A percentile compares a stretch with the other conserved stretches of the same genome.
phyloP scores from a whole-genome alignment of 1,139 yeast genomes.

The Saccharomyces hybrid region DNA sequence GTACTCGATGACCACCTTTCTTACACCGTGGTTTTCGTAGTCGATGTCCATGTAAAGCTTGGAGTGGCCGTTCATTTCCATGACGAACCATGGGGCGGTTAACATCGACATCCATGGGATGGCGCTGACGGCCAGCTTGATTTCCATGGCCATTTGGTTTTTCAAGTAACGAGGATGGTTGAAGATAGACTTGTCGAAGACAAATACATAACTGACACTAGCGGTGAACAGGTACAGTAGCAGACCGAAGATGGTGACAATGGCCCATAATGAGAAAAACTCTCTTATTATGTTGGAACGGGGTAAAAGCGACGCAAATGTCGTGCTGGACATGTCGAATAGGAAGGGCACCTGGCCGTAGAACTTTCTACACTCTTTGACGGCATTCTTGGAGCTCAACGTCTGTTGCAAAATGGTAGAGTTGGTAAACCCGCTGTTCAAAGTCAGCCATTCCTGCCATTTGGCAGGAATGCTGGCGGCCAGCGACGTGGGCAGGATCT shows the following conservation, averaged over 20 bases:
- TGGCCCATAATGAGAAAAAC: constrained; percentile 52
- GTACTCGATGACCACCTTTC: constrained; percentile 54
- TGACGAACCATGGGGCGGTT: constrained; percentile 82
- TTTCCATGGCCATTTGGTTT: constrained; percentile 81
- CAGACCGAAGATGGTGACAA: constrained; percentile 82
- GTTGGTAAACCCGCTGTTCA: constrained; percentile 19
- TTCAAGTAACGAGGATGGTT: constrained; percentile 94
- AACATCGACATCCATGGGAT: constrained; percentile 83
- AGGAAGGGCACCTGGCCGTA: constrained; percentile 46
- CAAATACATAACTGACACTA: constrained; percentile 58
- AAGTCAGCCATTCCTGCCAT: constrained; percentile 26
- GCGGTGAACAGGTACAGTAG: constrained; percentile 71
- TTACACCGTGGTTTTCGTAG: constrained; percentile 63
- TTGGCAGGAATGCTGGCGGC: constrained; percentile 34
- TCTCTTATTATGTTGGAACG: constrained; percentile 73
- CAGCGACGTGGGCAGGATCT: constrained; percentile 43
- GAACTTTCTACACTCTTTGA: constrained; percentile 25
- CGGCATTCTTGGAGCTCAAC: constrained; percentile 16
- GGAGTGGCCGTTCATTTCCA: constrained; percentile 79
- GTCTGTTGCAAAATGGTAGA: constrained; percentile 20
- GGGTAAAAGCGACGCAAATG: constrained; percentile 55
- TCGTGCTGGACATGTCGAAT: constrained; percentile 44
- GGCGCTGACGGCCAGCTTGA: constrained; percentile 65
- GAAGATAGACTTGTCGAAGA: constrained; percentile 82
- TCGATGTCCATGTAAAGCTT: constrained; percentile 59